Base-by-base conservation (phyloP, 495 filamentous ascomycete species). In the Penicillium diatomitis region DNA sequence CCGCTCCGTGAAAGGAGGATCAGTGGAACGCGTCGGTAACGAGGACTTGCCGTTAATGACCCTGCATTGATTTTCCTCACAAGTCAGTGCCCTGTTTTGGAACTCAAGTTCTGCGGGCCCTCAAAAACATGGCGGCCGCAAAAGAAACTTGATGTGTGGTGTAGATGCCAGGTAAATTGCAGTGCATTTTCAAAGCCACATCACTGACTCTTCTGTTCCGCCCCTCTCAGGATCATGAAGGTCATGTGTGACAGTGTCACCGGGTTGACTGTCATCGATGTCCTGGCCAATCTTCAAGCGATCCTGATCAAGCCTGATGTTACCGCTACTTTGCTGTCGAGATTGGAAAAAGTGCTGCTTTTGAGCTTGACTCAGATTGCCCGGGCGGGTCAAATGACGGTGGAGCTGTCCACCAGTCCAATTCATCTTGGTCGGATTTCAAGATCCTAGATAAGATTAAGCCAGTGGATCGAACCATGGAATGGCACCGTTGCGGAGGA, bases 401-500 rank as follows among this genome's bases (percentile, higher is more conserved):
- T 59, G 63, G 35, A 74, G 56, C 38, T 66, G 68, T 32, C 71
- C 70, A 54, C 71, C 69, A 39, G 67, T 72, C 71, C 71, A 73
- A 43, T 74, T 73, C 71, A 73, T 74, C 0, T 31, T 52, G 31
- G 37, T 2, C 32, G 6, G 39, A n/a, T 28, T 5, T 28, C 8
- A 10, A 3, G 33, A 43, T 7, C 8, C 6, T 9, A 27, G 31
- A 12, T 7, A 6, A 11, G 30, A 34, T 44, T 34, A 32, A 32
- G 30, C 40, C 32, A 4, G 8, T n/a, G 42, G 9, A 9, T 20
- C 10, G 42, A 33, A 35, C 42, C 42, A 35, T 45, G 42, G 42
- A 35, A 45, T 20, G 42, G 10, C 31, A 12, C 32, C 31, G 42
- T 34, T 20, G 42, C 32, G 42, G 44, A 37, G 44, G 8, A 27